These are phyloP conservation scores for Metschnikowia kunwiensis DNA, from an alignment of 805 yeast genomes.

Conservation along the genomic window DNA sequence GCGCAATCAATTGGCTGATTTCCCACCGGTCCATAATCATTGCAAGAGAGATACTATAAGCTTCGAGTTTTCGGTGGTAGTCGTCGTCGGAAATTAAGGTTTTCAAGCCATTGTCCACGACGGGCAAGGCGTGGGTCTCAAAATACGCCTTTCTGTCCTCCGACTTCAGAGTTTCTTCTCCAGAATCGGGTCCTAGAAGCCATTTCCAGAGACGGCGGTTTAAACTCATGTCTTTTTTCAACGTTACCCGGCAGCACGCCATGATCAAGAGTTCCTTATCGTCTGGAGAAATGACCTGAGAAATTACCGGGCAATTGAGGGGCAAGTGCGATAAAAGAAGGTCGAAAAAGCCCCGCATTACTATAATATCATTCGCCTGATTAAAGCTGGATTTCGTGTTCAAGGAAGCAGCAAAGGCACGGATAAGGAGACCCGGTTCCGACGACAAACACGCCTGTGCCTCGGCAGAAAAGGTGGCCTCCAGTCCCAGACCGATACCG, in stretches of 20 bases:
- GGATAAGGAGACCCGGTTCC: conserved; percentile 71
- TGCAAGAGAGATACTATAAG: conserved; percentile 58
- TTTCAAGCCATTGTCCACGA: conserved; percentile 52
- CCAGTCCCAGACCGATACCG: conserved; percentile 24
- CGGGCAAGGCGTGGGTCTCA: conserved; percentile 48
- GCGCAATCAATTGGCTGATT: conserved; percentile 72
- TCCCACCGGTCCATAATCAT: conserved; percentile 94
- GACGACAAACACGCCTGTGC: conserved; percentile 60
- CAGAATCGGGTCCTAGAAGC: conserved; percentile 75
- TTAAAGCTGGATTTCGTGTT: conserved; percentile 33
- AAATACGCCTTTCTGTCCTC: conserved; percentile 48
- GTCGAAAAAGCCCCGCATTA: conserved; percentile 87
- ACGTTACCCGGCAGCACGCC: conserved; percentile 63
- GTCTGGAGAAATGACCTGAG: conserved; percentile 40
- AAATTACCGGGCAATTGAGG: conserved; percentile 57
- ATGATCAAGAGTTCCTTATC: conserved; percentile 61
- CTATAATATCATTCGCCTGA: conserved; percentile 52
- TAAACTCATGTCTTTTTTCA: conserved; percentile 87
- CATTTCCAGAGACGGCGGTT: conserved; percentile 93
- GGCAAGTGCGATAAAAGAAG: conserved; percentile 66
- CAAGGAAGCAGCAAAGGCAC: conserved; percentile 72
- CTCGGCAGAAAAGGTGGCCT: conserved; percentile 25
- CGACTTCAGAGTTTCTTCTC: conserved; percentile 3
- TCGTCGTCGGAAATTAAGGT: conserved; percentile 38
- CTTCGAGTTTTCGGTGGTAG: conserved; percentile 40